Percentiles rank a stretch among this genome's conserved stretches.
phyloP scores from a whole-genome alignment of 2,329 filamentous ascomycete genomes.

The Colletotrichum phormii region DNA sequence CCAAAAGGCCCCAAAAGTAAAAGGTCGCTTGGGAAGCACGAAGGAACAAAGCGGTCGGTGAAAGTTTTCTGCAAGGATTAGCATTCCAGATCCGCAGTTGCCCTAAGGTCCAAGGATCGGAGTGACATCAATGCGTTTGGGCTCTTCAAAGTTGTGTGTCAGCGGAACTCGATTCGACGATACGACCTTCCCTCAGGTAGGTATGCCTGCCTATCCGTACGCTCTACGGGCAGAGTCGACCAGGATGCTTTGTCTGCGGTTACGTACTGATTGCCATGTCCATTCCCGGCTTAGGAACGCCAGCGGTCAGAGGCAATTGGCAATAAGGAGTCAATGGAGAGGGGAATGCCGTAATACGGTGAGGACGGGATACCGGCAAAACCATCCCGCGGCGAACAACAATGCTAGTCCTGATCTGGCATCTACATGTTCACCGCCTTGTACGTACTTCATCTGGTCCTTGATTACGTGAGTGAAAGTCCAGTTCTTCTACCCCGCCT shows the following conservation, averaged over 20 bases:
- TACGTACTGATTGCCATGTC: constrained; percentile 28
- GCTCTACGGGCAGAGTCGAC: not conserved
- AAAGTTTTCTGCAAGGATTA: constrained; percentile 23
- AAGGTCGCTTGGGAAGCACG: not conserved
- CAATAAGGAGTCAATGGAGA: no score
- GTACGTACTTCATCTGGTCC: no score
- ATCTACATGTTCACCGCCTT: constrained; percentile 20
- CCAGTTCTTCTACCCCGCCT: constrained; percentile 9
- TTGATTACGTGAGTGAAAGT: not conserved
- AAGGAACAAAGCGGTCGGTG: constrained; percentile 12
- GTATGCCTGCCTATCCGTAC: no score
- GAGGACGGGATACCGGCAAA: constrained; percentile 24
- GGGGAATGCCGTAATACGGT: not conserved
- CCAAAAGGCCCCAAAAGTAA: not conserved
- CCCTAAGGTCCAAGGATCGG: not conserved
- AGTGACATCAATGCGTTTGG: constrained; percentile 33
- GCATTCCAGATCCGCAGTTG: constrained; percentile 10
- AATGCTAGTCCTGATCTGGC: not conserved
- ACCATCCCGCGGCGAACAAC: constrained; percentile 9
- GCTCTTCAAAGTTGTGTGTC: constrained; percentile 25
- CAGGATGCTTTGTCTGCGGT: not conserved
- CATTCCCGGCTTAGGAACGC: constrained; percentile 7
- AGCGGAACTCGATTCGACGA: constrained; percentile 35
- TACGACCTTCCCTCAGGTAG: not conserved
- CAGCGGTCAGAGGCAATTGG: not conserved